Evolutionary conservation across 345 rosid species (phyloP).

Genomic region (Nasturtium officinale): DNA sequence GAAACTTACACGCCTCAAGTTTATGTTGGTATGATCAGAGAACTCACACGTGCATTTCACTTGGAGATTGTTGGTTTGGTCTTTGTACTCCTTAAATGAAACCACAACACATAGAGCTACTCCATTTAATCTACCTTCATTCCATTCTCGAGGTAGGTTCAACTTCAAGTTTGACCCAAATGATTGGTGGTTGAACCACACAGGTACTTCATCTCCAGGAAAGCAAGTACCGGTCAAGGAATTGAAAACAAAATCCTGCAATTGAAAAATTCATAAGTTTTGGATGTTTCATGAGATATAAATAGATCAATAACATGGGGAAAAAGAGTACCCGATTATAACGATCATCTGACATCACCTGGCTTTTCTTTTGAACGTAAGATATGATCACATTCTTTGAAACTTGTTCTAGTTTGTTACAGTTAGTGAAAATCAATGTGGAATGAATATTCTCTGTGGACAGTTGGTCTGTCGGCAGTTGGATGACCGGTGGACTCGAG

Average conservation of each 20-base stretch:
- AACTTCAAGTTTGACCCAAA: neutral
- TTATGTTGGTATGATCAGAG: neutral
- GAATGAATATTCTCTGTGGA: neutral
- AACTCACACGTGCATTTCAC: conserved; percentile 20
- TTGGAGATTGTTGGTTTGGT: conserved; percentile 1
- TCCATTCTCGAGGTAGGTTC: conserved; percentile 17
- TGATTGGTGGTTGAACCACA: neutral
- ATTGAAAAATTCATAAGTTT: too few relatives aligned
- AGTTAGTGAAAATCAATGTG: conserved; percentile 21
- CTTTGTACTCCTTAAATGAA: neutral
- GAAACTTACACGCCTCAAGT: neutral
- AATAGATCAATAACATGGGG: too few relatives aligned
- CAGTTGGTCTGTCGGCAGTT: too few relatives aligned
- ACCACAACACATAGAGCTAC: conserved; percentile 20
- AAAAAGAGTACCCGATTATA: too few relatives aligned
- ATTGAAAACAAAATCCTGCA: too few relatives aligned
- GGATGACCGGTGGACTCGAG: neutral
- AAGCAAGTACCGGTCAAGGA: conserved; percentile 5
- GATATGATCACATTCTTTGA: conserved; percentile 22
- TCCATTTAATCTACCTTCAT: neutral
- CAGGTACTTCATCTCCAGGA: conserved; percentile 25
- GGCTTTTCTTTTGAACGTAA: neutral
- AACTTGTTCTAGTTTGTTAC: conserved; percentile 17
- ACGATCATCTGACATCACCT: neutral
- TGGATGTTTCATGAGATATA: too few relatives aligned